Conservation (phyloP, 2,329 filamentous ascomycete genomes). For the Chaetomium sp. region DNA sequence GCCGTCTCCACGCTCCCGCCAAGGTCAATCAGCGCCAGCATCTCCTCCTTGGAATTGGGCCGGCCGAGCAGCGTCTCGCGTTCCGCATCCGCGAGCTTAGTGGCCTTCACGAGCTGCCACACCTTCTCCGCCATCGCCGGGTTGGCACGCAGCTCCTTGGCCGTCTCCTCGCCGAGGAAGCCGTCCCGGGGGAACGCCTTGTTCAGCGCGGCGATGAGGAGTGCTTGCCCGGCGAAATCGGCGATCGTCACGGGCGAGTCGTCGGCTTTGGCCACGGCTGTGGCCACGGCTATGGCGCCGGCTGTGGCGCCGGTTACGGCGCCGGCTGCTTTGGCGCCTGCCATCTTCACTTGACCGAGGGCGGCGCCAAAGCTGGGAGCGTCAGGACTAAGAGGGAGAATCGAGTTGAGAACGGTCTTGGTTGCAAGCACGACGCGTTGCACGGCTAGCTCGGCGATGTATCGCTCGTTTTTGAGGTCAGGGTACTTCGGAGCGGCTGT, state of each 20-base stretch:
- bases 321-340: too few species aligned
- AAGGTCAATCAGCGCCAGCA: not conserved
- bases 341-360: too few species aligned
- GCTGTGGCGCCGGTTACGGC: too few species aligned
- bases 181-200: not conserved
- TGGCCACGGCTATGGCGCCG: too few species aligned
- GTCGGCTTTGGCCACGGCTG: not conserved
- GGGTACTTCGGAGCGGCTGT: too few species aligned
- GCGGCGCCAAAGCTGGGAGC: too few species aligned
- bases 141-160: not conserved
- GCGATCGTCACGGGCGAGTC: not conserved
- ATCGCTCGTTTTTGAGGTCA: too few species aligned
- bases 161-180: slow-evolving; percentile 4
- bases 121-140: not conserved
- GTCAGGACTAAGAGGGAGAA: too few species aligned
- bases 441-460: too few species aligned
- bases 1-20: not conserved
- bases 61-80: not conserved
- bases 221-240: slow-evolving; percentile 5
- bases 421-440: too few species aligned
- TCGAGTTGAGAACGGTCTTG: too few species aligned
- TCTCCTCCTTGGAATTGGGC: not conserved
- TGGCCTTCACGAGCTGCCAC: not conserved
- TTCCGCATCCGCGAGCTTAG: not conserved
- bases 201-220: not conserved